Conservation (phyloP, 1,284 basidiomycete genomes). For the Paramarasmius palmivorus region DNA sequence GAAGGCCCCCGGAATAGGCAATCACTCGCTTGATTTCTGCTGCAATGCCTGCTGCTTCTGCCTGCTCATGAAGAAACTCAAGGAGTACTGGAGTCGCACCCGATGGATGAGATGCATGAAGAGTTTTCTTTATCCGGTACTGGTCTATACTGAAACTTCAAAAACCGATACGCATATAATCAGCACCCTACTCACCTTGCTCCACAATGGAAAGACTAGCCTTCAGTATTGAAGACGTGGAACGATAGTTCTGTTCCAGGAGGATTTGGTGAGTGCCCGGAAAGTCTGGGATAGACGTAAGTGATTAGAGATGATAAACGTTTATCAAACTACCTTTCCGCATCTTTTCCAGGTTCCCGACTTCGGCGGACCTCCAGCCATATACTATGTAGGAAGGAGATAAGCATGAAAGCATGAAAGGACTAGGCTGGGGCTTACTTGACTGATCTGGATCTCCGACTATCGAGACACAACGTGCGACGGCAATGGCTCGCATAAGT, state of each 20-base stretch:
- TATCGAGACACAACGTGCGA: slow-evolving; percentile 66
- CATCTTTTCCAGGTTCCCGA: slow-evolving; percentile 82
- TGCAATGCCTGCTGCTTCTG: slow-evolving; percentile 76
- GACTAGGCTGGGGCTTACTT: slow-evolving; percentile 42
- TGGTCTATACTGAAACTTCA: slow-evolving; percentile 48
- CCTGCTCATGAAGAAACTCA: slow-evolving; percentile 46
- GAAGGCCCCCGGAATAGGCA: slow-evolving; percentile 71
- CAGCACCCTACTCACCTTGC: slow-evolving; percentile 55
- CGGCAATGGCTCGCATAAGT: slow-evolving; percentile 77
- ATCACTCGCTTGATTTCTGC: slow-evolving; percentile 79
- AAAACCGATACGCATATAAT: slow-evolving; percentile 1
- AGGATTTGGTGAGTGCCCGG: slow-evolving; percentile 65
- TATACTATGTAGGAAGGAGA: slow-evolving; percentile 63
- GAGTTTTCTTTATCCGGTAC: slow-evolving; percentile 73
- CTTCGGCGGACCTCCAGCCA: slow-evolving; percentile 87
- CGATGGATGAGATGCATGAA: slow-evolving; percentile 73
- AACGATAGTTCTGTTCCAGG: slow-evolving; percentile 89
- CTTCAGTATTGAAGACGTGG: slow-evolving; percentile 77
- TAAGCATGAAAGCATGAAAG: not conserved
- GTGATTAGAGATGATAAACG: not conserved
- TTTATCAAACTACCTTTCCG: slow-evolving; percentile 44
- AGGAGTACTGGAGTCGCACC: slow-evolving; percentile 60
- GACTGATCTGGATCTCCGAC: slow-evolving; percentile 95
- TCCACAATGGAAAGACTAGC: slow-evolving; percentile 79
- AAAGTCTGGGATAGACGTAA: slow-evolving; percentile 55